Evolutionary conservation across 768 basidiomycete species (phyloP).

Genomic region (Podaxis carcinomalis): DNA sequence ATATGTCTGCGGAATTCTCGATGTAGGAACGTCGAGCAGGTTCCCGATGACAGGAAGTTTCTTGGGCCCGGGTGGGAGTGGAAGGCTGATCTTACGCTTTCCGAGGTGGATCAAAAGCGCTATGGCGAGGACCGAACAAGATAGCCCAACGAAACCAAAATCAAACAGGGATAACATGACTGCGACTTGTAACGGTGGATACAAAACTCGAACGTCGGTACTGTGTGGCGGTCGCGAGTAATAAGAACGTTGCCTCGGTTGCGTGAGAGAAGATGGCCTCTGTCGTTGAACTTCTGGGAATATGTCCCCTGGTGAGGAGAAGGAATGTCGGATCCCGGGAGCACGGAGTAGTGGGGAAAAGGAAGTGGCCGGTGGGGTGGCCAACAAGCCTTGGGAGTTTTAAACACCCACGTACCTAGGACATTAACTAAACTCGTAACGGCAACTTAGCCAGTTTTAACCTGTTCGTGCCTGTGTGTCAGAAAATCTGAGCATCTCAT

Average conservation of each 20-base stretch:
- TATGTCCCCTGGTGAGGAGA: too few relatives aligned
- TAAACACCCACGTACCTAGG: too few relatives aligned
- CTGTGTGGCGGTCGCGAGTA: too few relatives aligned
- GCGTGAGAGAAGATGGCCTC: neutral
- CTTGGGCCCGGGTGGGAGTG: slow-evolving; percentile 26
- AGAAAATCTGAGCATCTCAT: too few relatives aligned
- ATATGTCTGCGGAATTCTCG: slow-evolving; percentile 20
- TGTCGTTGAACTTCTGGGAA: neutral
- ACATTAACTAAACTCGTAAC: too few relatives aligned
- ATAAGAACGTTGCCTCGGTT: neutral
- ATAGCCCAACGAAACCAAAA: neutral
- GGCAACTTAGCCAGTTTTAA: too few relatives aligned
- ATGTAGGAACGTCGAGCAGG: slow-evolving; percentile 19
- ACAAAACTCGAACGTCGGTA: neutral
- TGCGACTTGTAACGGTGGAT: neutral
- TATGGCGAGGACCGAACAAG: neutral
- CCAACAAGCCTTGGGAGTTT: too few relatives aligned
- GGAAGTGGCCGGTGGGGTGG: too few relatives aligned
- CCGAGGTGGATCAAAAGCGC: neutral
- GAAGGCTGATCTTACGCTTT: neutral
- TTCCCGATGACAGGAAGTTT: slow-evolving; percentile 24
- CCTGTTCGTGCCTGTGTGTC: too few relatives aligned
- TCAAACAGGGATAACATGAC: neutral
- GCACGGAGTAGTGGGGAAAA: too few relatives aligned
- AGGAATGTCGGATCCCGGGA: too few relatives aligned